Base-by-base conservation (phyloP, 208 protist genomes). In the Acanthamoeba quina region DNA sequence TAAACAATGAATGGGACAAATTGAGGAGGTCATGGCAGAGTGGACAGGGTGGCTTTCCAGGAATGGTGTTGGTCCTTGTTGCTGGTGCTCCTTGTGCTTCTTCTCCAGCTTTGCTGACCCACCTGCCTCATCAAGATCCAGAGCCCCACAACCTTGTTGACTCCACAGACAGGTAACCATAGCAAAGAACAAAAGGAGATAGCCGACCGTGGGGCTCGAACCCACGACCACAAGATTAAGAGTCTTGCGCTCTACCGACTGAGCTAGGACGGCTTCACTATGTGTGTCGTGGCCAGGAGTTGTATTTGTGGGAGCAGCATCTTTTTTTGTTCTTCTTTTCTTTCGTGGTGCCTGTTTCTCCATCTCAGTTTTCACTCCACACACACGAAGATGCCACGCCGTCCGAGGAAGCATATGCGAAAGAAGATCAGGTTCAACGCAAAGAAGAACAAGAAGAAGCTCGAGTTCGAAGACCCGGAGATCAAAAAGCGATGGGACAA, bases 171-270 rank as follows among this genome's bases (percentile, higher is more conserved):
- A n/a, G n/a, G n/a, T n/a, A n/a, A n/a, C n/a, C n/a, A n/a, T n/a
- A 37, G 34, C 34, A 37, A 37, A 37, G 37, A 37, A 37, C 0
- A 37, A 37, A 37, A 37, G 3, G 37, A 68, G 70, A 82, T 82
- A 44, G 72, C 72, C 72, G 72, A 82, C 72, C 72, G 91, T 64
- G 95, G 96, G 96, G 96, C 96, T 99, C 98, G 98, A 99, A 99
- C 98, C 98, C 98, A 98, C 98, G 98, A 99, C 98, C 98, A 99
- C 98, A 98, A 97, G 98, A 97, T 99, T 99, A 99, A 99, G 62
- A 78, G 56, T 58, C 88, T 92, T 78, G 56, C 88, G 56, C 64
- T 92, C 88, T 92, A 70, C 62, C 66, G 62, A 80, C 66, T 92
- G 56, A 70, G 62, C 88, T 92, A 78, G 56, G 88, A n/a, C 88